Conservation (phyloP, 306 rosid genomes). For the Macrotyloma uniflorum region DNA sequence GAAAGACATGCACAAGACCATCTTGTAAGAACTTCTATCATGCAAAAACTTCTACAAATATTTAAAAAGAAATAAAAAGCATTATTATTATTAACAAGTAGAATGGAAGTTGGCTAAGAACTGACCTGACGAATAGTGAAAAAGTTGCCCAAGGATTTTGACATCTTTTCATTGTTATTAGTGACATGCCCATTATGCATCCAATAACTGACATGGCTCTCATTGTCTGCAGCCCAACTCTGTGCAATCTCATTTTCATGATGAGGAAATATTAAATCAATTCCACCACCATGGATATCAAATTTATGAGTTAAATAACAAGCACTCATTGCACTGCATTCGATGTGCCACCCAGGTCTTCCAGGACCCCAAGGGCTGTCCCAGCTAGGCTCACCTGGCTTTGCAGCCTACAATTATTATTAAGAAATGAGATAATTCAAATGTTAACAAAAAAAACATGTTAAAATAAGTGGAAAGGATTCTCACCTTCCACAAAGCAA, state of each 20-base stretch:
- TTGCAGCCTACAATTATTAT: conserved; percentile 69
- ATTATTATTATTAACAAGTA: conserved; percentile 19
- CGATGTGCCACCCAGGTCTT: conserved; percentile 99
- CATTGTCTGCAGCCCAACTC: conserved; percentile 86
- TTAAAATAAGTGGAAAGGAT: conserved; percentile 26
- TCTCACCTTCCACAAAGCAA: conserved; percentile 95
- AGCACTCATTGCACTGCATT: conserved; percentile 99
- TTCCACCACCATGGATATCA: conserved; percentile 99
- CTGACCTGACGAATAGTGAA: conserved; percentile 95
- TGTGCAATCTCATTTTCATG: conserved; percentile 98
- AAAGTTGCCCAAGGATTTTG: conserved; percentile 91
- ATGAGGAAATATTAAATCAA: conserved; percentile 94
- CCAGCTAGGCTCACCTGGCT: conserved; percentile 97
- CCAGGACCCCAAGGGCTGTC: conserved; percentile 98
- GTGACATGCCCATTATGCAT: conserved; percentile 98
- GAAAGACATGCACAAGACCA: conserved; percentile 17
- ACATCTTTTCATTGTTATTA: conserved; percentile 89
- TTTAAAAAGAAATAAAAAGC: background rate
- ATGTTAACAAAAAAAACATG: conserved; percentile 9
- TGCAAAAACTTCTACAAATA: conserved; percentile 22
- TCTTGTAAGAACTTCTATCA: conserved; percentile 28
- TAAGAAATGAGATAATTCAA: conserved; percentile 22
- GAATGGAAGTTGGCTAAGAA: background rate
- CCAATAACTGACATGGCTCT: conserved; percentile 76
- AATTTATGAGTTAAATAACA: conserved; percentile 75